Base-by-base conservation (phyloP, 768 basidiomycete genomes). In the Lactifluus subvellereus region DNA sequence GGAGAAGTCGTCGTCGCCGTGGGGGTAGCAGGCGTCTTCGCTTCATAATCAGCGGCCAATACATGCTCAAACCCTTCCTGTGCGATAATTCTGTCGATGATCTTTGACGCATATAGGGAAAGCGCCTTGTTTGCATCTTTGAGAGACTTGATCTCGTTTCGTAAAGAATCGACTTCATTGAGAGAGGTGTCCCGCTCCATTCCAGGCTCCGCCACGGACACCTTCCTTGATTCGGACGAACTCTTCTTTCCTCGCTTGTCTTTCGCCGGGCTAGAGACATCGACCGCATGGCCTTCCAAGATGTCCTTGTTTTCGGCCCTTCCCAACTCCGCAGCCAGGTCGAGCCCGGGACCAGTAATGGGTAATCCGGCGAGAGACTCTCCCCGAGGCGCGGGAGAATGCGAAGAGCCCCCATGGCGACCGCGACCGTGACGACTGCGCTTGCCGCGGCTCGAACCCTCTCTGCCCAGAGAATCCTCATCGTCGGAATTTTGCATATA, bases 1-100 rank as follows among this genome's bases (percentile, higher is more conserved):
- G 69, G 60, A 62, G 71, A 67, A 3, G 79, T 72, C 11, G 72
- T 69, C 13, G 80, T 72, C 18, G 79, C 76, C 13, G 76, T 71
- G 13, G 84, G 77, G 38, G 82, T 82, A 11, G 77, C 74, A 11
- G 78, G 77, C 35, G 82, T 77, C 62, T 84, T 82, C 53, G 72
- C 69, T n/a, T 90, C 89, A 69, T 91, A 96, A 73, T 98, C 95
- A 50, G 84, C 87, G n/a, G 95, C 91, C 40, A 98, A 84, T 59
- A 98, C 90, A 69, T 96, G 93, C 74, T 98, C 96, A 75, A 96
- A 98, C 27, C 94, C 94, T 74, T 97, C 95, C 74, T 95, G 89
- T 1, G 89, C 83, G 69, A 98, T 96, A 71, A 98, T 97, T 50
- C 95, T 85, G 77, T 98, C 96, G 70, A 98, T 91, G 68, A 98